phyloP scores from a whole-genome alignment of 2,329 filamentous ascomycete species.

The Helotiales sp. region DNA sequence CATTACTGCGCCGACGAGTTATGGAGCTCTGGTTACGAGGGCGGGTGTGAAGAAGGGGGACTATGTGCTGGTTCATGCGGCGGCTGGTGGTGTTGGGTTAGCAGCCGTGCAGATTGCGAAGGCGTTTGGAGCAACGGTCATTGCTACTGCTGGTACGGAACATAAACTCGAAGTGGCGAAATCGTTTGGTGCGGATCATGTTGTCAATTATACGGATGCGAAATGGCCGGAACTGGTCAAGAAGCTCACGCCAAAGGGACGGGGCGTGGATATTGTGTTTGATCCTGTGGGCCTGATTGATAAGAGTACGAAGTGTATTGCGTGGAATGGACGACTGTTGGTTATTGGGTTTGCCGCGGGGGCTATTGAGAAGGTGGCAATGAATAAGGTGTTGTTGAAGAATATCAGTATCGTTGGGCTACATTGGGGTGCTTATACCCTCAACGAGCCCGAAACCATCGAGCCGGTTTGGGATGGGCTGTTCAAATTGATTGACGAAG shows the following conservation, averaged over 20 bases:
- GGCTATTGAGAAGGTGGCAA: constrained; percentile 85
- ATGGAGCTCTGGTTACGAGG: constrained; percentile 79
- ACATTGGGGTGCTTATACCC: constrained; percentile 87
- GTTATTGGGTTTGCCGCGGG: constrained; percentile 90
- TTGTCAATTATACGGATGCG: constrained; percentile 73
- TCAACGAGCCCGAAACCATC: constrained; percentile 73
- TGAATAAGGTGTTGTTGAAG: constrained; percentile 92
- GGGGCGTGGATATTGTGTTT: constrained; percentile 86
- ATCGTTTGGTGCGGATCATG: constrained; percentile 83
- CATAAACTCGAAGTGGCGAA: constrained; percentile 81
- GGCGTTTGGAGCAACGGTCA: constrained; percentile 87
- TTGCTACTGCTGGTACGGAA: constrained; percentile 83
- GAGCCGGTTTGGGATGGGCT: constrained; percentile 81
- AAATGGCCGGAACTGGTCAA: constrained; percentile 73
- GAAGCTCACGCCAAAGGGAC: constrained; percentile 72
- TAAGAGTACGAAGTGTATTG: constrained; percentile 84
- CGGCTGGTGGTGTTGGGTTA: constrained; percentile 88
- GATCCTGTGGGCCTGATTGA: constrained; percentile 93
- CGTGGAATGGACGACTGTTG: constrained; percentile 89
- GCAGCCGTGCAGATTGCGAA: constrained; percentile 95
- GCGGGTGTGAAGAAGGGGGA: constrained; percentile 81
- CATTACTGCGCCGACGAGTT: constrained; percentile 89
- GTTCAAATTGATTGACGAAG: constrained; percentile 74
- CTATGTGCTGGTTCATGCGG: constrained; percentile 88
- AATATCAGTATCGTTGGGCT: constrained; percentile 90